Base-by-base conservation (phyloP, 2,329 filamentous ascomycete species). In the Cephalotrichum gorgonifer region DNA sequence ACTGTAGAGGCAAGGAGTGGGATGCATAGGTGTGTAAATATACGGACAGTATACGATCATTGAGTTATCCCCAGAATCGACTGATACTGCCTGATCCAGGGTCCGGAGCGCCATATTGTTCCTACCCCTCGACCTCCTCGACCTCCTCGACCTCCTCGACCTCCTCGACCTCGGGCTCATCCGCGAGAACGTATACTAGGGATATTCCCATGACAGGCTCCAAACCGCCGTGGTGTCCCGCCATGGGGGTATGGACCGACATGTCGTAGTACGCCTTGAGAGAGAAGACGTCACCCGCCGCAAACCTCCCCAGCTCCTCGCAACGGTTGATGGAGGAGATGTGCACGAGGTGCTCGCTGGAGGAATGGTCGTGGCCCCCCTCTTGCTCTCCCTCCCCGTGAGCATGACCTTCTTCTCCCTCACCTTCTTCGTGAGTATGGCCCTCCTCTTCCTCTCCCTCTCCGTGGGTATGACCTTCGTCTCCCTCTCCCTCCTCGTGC, bases 201-300 rank as follows among this genome's bases (percentile, higher is more conserved):
- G 43, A 20, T 23, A 52, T 49, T 1, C 50, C 50, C 50, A 52
- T 52, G 15, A 52, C 43, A 6, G 47, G 47, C 33, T 52, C 50
- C 6, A 42, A 23, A 8, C 42, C 49, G 20, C 47, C 46, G 35
- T 51, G 46, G 44, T 53, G 49, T 4, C 49, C 44, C 12, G 28
- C 39, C 49, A 51, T 44, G 31, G 43, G 22, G 7, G 38, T 20
- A 31, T 51, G 44, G 12, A n/a, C 17, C 5, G 27, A 30, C 15
- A 51, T 6, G 30, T 51, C 41, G 41, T 51, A 51, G 39, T 39
- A 48, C 15, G 49, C 20, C 28, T 27, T 47, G 27, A 51, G 31
- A 31, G 43, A 43, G 7, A 51, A 39, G 26, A 35, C 31, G 44
- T 47, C 45, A 6, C 39, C 44, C 6, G 28, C n/a, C 4, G 9